phyloP scores from a whole-genome alignment of 352 stramenopile genomes.

The Halophytophthora polymorphica region DNA sequence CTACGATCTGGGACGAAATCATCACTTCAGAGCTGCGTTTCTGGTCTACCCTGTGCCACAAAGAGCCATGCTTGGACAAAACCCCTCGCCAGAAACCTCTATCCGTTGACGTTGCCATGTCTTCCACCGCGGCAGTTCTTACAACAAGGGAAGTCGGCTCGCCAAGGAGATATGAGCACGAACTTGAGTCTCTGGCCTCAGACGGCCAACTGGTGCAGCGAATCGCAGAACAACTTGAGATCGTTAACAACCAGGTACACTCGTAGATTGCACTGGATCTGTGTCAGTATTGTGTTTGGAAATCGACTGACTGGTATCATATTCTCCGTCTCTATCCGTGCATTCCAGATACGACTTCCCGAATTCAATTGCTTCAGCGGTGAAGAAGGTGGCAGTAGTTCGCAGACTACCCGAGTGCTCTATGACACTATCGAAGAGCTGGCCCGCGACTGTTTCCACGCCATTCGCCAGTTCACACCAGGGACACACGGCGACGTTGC shows the following conservation, averaged over 20 bases:
- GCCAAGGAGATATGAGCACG: background rate
- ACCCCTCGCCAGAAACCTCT: background rate
- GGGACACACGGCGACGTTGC: background rate
- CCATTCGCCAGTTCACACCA: slow-evolving; percentile 10
- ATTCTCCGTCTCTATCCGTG: background rate
- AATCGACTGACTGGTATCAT: background rate
- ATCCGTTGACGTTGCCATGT: background rate
- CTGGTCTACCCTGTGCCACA: slow-evolving; percentile 7
- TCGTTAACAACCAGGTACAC: slow-evolving; percentile 17
- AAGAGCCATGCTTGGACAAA: background rate
- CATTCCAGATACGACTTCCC: slow-evolving; percentile 19
- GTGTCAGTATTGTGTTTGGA: background rate
- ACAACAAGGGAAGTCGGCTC: background rate
- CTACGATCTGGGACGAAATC: slow-evolving; percentile 9
- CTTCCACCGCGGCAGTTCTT: background rate
- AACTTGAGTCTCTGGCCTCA: background rate
- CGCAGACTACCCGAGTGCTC: slow-evolving; percentile 6
- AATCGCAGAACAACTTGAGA: slow-evolving; percentile 15
- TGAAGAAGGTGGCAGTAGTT: background rate
- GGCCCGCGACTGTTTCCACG: slow-evolving; percentile 9
- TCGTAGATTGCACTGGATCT: background rate
- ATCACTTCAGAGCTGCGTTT: slow-evolving; percentile 16
- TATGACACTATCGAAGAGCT: slow-evolving; percentile 24
- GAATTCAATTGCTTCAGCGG: background rate
- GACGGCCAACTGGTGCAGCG: slow-evolving; percentile 3